These are phyloP conservation scores for Ophiognomonia clavigignenti-juglandacearum DNA, from an alignment of 2,329 filamentous ascomycete species.

Conservation along the genomic window DNA sequence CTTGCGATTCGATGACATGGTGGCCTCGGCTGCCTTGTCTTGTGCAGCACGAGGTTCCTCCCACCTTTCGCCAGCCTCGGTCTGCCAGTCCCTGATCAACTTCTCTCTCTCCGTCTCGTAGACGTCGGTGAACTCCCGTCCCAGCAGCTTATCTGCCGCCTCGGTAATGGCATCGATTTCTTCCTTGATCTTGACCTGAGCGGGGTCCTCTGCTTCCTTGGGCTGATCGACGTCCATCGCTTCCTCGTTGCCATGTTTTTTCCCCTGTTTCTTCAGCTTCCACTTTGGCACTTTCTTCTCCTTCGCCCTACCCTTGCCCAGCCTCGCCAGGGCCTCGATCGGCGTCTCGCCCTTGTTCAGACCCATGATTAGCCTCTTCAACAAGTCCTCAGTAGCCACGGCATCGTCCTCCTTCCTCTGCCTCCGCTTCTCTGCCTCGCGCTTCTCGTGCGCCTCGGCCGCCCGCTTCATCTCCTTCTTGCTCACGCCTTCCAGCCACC, in stretches of 20 bases:
- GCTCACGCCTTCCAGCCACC: slow-evolving; percentile 85
- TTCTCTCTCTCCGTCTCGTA: slow-evolving; percentile 86
- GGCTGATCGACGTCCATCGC: slow-evolving; percentile 67
- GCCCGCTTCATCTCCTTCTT: slow-evolving; percentile 92
- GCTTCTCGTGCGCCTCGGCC: slow-evolving; percentile 78
- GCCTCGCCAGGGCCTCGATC: slow-evolving; percentile 77
- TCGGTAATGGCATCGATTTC: slow-evolving; percentile 81
- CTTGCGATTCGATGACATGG: slow-evolving; percentile 26
- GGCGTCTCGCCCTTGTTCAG: slow-evolving; percentile 80
- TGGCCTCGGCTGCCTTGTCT: slow-evolving; percentile 23
- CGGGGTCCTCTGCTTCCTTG: slow-evolving; percentile 56
- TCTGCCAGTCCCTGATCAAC: slow-evolving; percentile 75
- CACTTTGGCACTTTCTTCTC: slow-evolving; percentile 56
- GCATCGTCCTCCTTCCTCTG: slow-evolving; percentile 75
- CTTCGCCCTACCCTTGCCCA: slow-evolving; percentile 60
- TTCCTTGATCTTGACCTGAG: slow-evolving; percentile 64
- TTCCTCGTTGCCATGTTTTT: slow-evolving; percentile 42
- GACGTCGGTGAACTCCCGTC: slow-evolving; percentile 79
- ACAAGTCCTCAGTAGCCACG: slow-evolving; percentile 76
- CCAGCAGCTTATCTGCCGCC: slow-evolving; percentile 81
- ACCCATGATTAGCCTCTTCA: slow-evolving; percentile 66
- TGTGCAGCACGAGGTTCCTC: slow-evolving; percentile 30
- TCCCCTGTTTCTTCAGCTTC: slow-evolving; percentile 65
- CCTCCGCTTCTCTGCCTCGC: slow-evolving; percentile 70
- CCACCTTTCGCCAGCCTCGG: slow-evolving; percentile 88